Evolutionary conservation across 352 stramenopile genomes (phyloP).

Genomic region (Ophiocytium majus): DNA sequence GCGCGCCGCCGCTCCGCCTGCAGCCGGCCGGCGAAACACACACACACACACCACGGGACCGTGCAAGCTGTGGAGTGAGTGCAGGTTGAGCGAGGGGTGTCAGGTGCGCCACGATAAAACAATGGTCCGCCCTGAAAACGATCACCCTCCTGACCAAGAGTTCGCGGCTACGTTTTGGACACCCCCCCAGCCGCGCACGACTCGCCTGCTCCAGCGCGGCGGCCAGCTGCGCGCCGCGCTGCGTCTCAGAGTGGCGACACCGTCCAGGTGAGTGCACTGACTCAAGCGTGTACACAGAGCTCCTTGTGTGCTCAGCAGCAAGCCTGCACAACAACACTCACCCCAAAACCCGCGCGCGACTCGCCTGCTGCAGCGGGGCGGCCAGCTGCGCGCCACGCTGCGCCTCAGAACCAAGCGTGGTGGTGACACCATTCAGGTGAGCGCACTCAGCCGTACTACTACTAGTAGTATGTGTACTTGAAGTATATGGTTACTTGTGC

Average conservation of each 20-base stretch:
- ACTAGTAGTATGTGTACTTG: no score
- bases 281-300: neutral
- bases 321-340: neutral
- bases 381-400: neutral
- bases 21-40: no score
- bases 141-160: no score
- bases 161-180: no score
- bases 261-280: neutral
- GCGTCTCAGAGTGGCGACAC: neutral
- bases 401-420: neutral
- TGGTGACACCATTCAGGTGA: neutral
- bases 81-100: no score
- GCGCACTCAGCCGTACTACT: neutral
- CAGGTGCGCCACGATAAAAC: no score
- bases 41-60: no score
- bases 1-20: neutral
- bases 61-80: no score
- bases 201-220: slow-evolving; percentile 7
- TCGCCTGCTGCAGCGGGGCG: neutral
- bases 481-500: neutral
- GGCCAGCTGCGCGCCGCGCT: neutral
- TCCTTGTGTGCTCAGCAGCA: neutral
- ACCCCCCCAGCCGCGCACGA: neutral
- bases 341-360: neutral
- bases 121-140: no score